Conservation (phyloP, 805 yeast species). For the Yamadazyma ubonensis region DNA sequence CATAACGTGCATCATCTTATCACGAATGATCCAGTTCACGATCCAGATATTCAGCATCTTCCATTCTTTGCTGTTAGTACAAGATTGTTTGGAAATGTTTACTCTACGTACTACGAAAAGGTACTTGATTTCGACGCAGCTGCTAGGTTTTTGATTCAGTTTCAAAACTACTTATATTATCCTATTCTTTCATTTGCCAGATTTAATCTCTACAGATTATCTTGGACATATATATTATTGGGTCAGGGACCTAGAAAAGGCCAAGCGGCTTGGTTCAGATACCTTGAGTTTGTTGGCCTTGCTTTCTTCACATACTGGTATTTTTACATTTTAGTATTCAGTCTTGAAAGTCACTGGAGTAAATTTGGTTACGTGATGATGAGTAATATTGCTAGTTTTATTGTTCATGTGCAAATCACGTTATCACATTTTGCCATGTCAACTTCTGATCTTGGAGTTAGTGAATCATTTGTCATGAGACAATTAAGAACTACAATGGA, state of each 20-base stretch:
- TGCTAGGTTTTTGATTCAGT: conserved; percentile 56
- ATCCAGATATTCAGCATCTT: conserved; percentile 90
- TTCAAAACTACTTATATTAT: conserved; percentile 72
- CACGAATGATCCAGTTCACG: conserved; percentile 92
- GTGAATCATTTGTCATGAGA: conserved; percentile 75
- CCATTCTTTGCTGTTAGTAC: conserved; percentile 89
- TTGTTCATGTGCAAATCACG: conserved; percentile 92
- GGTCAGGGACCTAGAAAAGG: conserved; percentile 82
- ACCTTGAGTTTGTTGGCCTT: conserved; percentile 71
- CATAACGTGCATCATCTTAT: conserved; percentile 91
- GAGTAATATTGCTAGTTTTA: conserved; percentile 79
- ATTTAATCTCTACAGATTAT: conserved; percentile 76
- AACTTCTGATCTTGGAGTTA: conserved; percentile 77
- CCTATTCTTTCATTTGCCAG: conserved; percentile 81
- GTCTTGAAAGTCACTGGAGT: conserved; percentile 53
- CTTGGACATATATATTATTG: conserved; percentile 72
- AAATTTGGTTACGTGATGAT: conserved; percentile 63
- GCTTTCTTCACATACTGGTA: conserved; percentile 77
- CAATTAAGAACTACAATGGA: conserved; percentile 93
- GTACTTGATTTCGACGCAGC: conserved; percentile 63
- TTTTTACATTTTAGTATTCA: conserved; percentile 60
- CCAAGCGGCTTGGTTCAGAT: conserved; percentile 83
- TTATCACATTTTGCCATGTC: conserved; percentile 92
- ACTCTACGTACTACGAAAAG: conserved; percentile 77
- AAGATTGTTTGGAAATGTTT: conserved; percentile 63